Evolutionary conservation across 1,139 yeast species (phyloP).

Genomic region (Pichia sp.): DNA sequence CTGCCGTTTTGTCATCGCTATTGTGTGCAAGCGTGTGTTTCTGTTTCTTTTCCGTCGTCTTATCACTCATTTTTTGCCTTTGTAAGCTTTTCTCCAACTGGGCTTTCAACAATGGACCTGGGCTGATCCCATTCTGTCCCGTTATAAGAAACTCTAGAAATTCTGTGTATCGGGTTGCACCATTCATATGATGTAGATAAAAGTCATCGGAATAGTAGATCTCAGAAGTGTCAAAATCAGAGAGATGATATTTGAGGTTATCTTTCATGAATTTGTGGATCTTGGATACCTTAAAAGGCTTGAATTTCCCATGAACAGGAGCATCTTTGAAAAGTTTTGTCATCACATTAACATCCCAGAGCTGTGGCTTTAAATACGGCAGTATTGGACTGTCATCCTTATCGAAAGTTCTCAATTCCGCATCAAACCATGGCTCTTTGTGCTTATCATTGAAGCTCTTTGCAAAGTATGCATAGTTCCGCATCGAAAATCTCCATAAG

Average conservation of each 20-base stretch:
- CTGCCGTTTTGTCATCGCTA: too few species aligned
- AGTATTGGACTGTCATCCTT: not conserved
- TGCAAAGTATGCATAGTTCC: conserved; percentile 2
- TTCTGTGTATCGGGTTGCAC: not conserved
- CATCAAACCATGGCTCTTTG: not conserved
- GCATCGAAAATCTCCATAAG: conserved; percentile 9
- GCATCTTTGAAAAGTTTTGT: too few species aligned
- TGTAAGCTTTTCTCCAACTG: not conserved
- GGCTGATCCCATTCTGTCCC: not conserved
- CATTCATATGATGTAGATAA: not conserved
- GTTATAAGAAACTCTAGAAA: not conserved
- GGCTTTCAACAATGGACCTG: not conserved
- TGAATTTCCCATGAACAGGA: too few species aligned
- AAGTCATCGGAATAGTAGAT: not conserved
- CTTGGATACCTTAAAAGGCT: not conserved
- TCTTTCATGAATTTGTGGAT: not conserved
- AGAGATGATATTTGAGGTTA: not conserved
- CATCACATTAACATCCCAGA: not conserved
- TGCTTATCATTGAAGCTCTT: not conserved
- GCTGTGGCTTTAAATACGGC: not conserved
- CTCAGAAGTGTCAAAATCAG: not conserved
- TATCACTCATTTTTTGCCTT: not conserved
- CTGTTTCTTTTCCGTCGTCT: not conserved
- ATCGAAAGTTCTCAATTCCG: not conserved
- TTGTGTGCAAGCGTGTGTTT: too few species aligned